These are phyloP conservation scores for Naematelia encephala DNA, from an alignment of 768 basidiomycete species.

Conservation along the genomic window DNA sequence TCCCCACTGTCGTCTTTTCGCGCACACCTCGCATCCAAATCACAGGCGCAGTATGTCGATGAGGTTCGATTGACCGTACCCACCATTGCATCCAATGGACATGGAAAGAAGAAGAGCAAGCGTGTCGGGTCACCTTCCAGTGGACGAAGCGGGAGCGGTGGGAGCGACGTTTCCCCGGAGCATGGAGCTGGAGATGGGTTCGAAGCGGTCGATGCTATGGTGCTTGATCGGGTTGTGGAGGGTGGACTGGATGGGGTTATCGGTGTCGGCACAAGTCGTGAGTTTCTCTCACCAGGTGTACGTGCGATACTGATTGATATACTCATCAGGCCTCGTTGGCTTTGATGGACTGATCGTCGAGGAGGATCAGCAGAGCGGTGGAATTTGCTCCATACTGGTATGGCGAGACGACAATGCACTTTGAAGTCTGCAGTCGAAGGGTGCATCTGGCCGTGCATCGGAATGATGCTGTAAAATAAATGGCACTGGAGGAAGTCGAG, in stretches of 20 bases:
- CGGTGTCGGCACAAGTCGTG: slow-evolving; percentile 35
- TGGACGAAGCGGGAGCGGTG: neutral
- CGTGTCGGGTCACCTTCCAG: slow-evolving; percentile 18
- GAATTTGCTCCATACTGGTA: slow-evolving; percentile 37
- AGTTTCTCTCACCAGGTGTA: slow-evolving; percentile 8
- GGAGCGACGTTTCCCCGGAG: neutral
- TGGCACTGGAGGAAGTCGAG: no score
- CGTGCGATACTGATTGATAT: neutral
- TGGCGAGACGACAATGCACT: slow-evolving; percentile 7
- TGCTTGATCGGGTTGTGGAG: slow-evolving; percentile 48
- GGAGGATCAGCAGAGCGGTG: slow-evolving; percentile 37
- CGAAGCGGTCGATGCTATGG: slow-evolving; percentile 54
- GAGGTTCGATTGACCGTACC: slow-evolving; percentile 17
- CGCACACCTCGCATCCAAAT: slow-evolving; percentile 8
- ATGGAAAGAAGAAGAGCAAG: slow-evolving; percentile 23
- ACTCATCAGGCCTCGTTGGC: slow-evolving; percentile 29
- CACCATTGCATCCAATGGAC: slow-evolving; percentile 60
- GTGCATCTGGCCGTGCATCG: neutral
- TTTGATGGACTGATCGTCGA: slow-evolving; percentile 39
- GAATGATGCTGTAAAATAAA: neutral
- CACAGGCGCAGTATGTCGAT: slow-evolving; percentile 9
- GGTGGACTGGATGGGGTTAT: slow-evolving; percentile 39
- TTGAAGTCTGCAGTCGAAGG: neutral
- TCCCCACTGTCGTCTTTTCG: slow-evolving; percentile 24
- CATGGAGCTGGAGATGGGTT: neutral